Base-by-base conservation (phyloP, 139 green algal species). In the Tetradesmus lagerheimii region DNA sequence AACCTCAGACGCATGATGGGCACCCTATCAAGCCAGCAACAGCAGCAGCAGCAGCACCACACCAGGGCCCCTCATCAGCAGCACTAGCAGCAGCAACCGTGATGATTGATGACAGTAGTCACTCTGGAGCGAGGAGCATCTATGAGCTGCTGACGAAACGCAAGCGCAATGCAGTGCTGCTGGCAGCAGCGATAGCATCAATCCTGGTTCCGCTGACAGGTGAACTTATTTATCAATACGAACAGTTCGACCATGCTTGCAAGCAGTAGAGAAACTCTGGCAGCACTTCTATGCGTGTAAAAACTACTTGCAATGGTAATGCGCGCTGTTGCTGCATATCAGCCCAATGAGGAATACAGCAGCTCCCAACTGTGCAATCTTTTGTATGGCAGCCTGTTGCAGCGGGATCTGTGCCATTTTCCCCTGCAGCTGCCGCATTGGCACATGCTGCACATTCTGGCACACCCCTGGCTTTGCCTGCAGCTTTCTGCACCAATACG, bases 171-270 rank as follows among this genome's bases (percentile, higher is more conserved):
- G 27, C 47, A 29, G 80, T 89, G 14, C 85, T 89, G 20, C 34
- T 89, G 11, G 74, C 45, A n/a, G 71, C 74, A n/a, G 71, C 85
- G 4, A 31, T 89, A 20, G 85, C 85, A 53, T 77, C 71, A n/a
- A 89, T 89, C 34, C 71, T 89, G 31, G 71, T 89, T 43, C 85
- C 85, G 2, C 66, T 83, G 34, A 80, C 64, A 64, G 62, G 39
- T 62, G 37, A 35, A n/a, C n/a, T n/a, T n/a, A n/a, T n/a, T n/a
- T n/a, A n/a, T 12, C 15, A 41, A 45, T 39, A 38, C 29, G 43
- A n/a, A n/a, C n/a, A n/a, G n/a, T n/a, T n/a, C n/a, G n/a, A n/a
- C n/a, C n/a, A n/a, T 50, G 43, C 43, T 50, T 50, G 43, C 43
- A 50, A 50, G 43, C 43, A 14, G 5, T 8, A 14, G 43, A 50